Conservation (phyloP, 768 basidiomycete species). For the Collybia mongolica region DNA sequence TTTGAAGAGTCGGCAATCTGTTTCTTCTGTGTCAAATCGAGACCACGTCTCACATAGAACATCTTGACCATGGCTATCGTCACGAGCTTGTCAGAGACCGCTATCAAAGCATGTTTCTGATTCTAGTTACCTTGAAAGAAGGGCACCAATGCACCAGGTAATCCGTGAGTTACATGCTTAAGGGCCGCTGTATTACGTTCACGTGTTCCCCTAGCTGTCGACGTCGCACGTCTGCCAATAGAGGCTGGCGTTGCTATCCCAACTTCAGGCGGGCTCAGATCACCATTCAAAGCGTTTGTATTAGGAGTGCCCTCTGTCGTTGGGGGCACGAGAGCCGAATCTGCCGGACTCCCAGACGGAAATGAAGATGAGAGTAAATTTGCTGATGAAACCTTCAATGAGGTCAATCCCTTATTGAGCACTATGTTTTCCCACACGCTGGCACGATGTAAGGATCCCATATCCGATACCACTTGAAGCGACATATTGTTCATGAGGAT, state of each 20-base stretch:
- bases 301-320: slow-evolving; percentile 28
- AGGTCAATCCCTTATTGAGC: slow-evolving; percentile 63
- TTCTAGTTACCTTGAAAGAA: slow-evolving; percentile 75
- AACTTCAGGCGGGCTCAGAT: slow-evolving; percentile 18
- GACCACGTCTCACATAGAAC: slow-evolving; percentile 78
- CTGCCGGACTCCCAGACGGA: slow-evolving; percentile 43
- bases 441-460: slow-evolving; percentile 80
- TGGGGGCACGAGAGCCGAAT: slow-evolving; percentile 38
- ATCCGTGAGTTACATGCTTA: slow-evolving; percentile 75
- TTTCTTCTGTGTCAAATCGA: slow-evolving; percentile 72
- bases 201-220: slow-evolving; percentile 42
- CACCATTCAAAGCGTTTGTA: slow-evolving; percentile 27
- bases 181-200: slow-evolving; percentile 74
- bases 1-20: slow-evolving; percentile 71
- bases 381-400: slow-evolving; percentile 39
- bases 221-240: slow-evolving; percentile 7
- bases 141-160: slow-evolving; percentile 73
- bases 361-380: slow-evolving; percentile 32
- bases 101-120: background rate
- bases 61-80: slow-evolving; percentile 78
- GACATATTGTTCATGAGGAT: slow-evolving; percentile 66
- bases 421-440: slow-evolving; percentile 87
- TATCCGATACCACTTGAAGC: slow-evolving; percentile 61
- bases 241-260: slow-evolving; percentile 1
- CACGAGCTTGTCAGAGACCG: slow-evolving; percentile 1